Evolutionary conservation across 768 basidiomycete genomes (phyloP).

Genomic region (Suillus plorans): DNA sequence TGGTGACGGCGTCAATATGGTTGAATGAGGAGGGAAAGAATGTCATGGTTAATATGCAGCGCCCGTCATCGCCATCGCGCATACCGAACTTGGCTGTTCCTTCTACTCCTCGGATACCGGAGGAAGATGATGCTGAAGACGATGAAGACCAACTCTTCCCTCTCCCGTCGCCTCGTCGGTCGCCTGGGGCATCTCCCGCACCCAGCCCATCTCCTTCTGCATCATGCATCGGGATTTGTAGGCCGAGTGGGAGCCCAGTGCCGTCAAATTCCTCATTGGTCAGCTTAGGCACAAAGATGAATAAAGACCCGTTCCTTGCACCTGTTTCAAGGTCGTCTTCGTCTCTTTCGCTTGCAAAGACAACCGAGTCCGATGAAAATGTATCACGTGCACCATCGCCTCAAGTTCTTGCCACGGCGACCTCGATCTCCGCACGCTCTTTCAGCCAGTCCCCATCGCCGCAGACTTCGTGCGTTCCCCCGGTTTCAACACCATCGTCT

Average conservation of each 20-base stretch:
- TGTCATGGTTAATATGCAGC: background rate
- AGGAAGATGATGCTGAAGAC: constrained; percentile 46
- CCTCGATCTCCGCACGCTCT: constrained; percentile 25
- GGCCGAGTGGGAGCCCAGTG: constrained; percentile 11
- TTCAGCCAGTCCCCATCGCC: constrained; percentile 10
- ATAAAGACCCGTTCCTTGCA: constrained; percentile 15
- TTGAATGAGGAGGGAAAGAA: constrained; percentile 4
- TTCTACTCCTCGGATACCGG: constrained; percentile 28
- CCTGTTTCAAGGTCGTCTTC: constrained; percentile 25
- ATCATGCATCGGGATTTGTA: constrained; percentile 21
- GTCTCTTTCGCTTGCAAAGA: constrained; percentile 23
- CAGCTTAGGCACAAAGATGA: constrained; percentile 1
- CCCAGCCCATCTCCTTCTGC: constrained; percentile 34
- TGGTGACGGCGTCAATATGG: constrained; percentile 6
- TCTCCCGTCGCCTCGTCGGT: constrained; percentile 57
- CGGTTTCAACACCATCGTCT: background rate
- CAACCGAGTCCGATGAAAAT: constrained; percentile 15
- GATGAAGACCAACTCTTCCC: constrained; percentile 58
- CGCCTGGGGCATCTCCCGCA: constrained; percentile 43
- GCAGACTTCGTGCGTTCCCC: constrained; percentile 10
- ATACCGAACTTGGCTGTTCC: constrained; percentile 2
- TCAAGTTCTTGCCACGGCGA: constrained; percentile 17
- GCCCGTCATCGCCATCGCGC: constrained; percentile 16
- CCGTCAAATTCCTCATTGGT: constrained; percentile 20
- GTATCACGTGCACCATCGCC: constrained; percentile 22